Percentiles rank a stretch among this genome's conserved stretches.
Evolutionary conservation across 805 yeast genomes (phyloP).

Genomic region (Kazachstania viticola): DNA sequence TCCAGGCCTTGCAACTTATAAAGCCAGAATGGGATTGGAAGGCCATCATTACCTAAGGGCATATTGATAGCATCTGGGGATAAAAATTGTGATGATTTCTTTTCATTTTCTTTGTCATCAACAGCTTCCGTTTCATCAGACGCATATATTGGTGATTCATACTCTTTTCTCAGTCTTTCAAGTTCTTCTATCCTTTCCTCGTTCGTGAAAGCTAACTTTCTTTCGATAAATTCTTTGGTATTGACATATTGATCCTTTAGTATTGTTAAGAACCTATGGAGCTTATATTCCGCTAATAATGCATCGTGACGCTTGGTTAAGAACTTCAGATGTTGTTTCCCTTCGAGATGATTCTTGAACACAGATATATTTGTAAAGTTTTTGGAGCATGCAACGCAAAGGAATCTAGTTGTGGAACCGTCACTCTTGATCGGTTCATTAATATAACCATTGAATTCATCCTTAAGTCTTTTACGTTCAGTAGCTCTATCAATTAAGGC

Average conservation of each 20-base stretch:
- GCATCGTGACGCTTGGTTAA: conserved; percentile 15
- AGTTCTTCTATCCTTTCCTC: conserved; percentile 52
- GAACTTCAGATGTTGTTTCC: conserved; percentile 64
- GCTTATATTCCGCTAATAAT: conserved; percentile 29
- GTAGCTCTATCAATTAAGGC: conserved; percentile 35
- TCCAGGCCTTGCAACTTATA: conserved; percentile 82
- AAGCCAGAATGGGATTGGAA: conserved; percentile 88
- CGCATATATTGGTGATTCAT: conserved; percentile 28
- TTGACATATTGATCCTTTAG: conserved; percentile 32
- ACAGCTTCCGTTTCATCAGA: conserved; percentile 32
- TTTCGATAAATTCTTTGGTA: conserved; percentile 52
- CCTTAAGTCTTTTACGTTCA: conserved; percentile 3
- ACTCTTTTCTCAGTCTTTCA: conserved; percentile 29
- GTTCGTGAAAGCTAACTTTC: conserved; percentile 56
- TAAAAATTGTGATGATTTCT: conserved; percentile 21
- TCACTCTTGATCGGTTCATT: conserved; percentile 8
- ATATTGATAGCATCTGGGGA: too few relatives aligned
- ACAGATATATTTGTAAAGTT: conserved; percentile 53
- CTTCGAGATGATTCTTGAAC: conserved; percentile 54
- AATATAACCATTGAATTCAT: conserved; percentile 12
- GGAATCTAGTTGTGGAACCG: conserved; percentile 29
- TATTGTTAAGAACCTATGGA: conserved; percentile 28
- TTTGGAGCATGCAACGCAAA: conserved; percentile 55
- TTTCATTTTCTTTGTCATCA: conserved; percentile 5
- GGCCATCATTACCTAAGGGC: conserved; percentile 81